Evolutionary conservation across 1,139 yeast genomes (phyloP).

Genomic region (Hansenula lynferdii): DNA sequence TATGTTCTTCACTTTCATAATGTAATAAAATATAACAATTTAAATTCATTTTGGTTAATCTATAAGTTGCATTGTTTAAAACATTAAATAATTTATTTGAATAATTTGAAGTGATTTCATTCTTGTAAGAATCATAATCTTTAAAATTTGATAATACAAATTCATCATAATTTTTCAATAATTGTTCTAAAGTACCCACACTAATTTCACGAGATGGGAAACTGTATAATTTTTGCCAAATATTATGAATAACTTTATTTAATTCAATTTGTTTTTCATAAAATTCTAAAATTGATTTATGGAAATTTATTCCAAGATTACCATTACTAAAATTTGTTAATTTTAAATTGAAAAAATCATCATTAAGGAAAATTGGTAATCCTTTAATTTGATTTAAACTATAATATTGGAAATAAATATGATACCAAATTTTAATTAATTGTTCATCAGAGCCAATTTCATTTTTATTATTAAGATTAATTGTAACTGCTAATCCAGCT

Average conservation of each 20-base stretch:
- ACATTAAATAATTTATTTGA: slow-evolving; percentile 9
- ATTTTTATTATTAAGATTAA: slow-evolving; percentile 11
- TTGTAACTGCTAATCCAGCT: slow-evolving; percentile 12
- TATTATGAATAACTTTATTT: slow-evolving; percentile 7
- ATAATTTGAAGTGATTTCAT: slow-evolving; percentile 2
- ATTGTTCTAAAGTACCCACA: slow-evolving; percentile 8
- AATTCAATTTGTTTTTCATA: slow-evolving; percentile 9
- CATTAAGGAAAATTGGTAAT: slow-evolving; percentile 12
- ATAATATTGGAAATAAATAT: slow-evolving; percentile 13
- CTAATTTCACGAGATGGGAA: slow-evolving; percentile 7
- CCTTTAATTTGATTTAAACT: slow-evolving; percentile 12
- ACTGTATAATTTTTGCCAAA: slow-evolving; percentile 12
- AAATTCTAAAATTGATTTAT: slow-evolving; percentile 3
- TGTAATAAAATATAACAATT: slow-evolving; percentile 4
- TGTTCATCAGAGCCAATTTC: slow-evolving; percentile 7
- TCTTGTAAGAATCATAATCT: slow-evolving; percentile 8
- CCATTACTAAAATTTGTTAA: slow-evolving; percentile 3
- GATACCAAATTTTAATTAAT: slow-evolving; percentile 13
- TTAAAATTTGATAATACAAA: slow-evolving; percentile 6
- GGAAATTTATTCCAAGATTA: slow-evolving; percentile 1
- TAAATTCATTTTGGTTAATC: slow-evolving; percentile 5
- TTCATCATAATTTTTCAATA: slow-evolving; percentile 11
- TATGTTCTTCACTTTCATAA: slow-evolving; percentile 7
- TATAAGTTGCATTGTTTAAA: slow-evolving; percentile 4
- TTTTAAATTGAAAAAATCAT: slow-evolving; percentile 14